Conservation (phyloP, 2,329 filamentous ascomycete genomes). For the Aspergillus arachidicola region DNA sequence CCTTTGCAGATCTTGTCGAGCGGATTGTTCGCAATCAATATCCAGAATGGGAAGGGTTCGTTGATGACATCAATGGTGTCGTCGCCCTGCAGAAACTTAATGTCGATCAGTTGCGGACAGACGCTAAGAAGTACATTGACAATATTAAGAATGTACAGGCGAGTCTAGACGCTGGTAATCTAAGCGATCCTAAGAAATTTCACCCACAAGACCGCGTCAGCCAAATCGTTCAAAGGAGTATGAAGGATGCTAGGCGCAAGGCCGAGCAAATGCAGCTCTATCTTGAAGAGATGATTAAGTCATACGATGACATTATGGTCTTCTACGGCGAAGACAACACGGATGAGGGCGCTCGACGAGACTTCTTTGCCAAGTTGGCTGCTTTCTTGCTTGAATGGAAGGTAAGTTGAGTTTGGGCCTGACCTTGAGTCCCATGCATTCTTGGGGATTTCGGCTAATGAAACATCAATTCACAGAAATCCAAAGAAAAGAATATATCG, state of each 20-base stretch:
- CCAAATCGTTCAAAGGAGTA: constrained; percentile 84
- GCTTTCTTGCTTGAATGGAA: constrained; percentile 92
- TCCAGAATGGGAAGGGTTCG: constrained; percentile 89
- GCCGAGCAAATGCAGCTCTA: constrained; percentile 94
- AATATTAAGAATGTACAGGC: constrained; percentile 93
- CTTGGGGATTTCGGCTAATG: constrained; percentile 1
- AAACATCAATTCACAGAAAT: constrained; percentile 61
- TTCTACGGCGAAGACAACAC: constrained; percentile 94
- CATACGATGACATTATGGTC: constrained; percentile 92
- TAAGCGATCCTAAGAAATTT: constrained; percentile 96
- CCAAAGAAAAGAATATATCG: constrained; percentile 83
- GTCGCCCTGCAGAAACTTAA: constrained; percentile 85
- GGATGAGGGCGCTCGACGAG: constrained; percentile 89
- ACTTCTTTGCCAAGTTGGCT: constrained; percentile 94
- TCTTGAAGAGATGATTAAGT: constrained; percentile 86
- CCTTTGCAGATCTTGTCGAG: constrained; percentile 92
- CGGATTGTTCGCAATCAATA: constrained; percentile 96
- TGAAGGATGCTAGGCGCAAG: constrained; percentile 96
- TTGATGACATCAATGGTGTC: constrained; percentile 80
- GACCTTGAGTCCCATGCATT: background rate
- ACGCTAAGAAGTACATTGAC: constrained; percentile 90
- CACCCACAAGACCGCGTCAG: constrained; percentile 95
- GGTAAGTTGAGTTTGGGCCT: constrained; percentile 45
- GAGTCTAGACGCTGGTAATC: constrained; percentile 87
- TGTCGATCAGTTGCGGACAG: constrained; percentile 83